Evolutionary conservation across 2,329 filamentous ascomycete species (phyloP), one percentile per base, ranked within the genome.

Genomic region (Penicillium sp.): DNA sequence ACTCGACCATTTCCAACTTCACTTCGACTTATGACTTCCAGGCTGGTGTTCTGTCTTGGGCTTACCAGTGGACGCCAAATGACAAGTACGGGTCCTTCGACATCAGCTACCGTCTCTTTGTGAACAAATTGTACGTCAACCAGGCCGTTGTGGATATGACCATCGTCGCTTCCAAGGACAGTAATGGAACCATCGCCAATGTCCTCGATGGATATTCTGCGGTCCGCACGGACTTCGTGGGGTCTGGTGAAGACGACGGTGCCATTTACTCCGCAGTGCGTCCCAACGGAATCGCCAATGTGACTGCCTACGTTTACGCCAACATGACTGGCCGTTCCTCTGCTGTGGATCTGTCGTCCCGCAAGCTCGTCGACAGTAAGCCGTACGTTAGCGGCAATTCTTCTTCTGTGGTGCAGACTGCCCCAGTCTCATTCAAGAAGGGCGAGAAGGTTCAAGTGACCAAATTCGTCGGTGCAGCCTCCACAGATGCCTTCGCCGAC

Each of bases 401-500:
- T 9, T 85, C 83, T 0, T 84, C 83, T 0, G 81, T 87, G 53
- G 82, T 81, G 1, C 82, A 86, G 55, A 74, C 78, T 6, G 75
- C 81, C 38, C 64, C 72, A 8, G 72, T 85, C 27, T 69, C 65
- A 1, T 69, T 87, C 5, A 68, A 67, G 28, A 75, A 76, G 3
- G 78, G 79, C 1, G 60, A 78, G 53, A 74, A 75, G 0, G 72
- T 79, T 3, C 78, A 73, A 1, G 66, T 88, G 39, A 78, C 75
- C 40, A 89, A 89, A 59, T 88, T 77, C 54, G 75, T 88, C 12
- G 85, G 85, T 27, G 77, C 75, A 42, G 84, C 85, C 4, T 86
- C 84, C 1, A 78, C 77, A 0, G 85, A 88, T 64, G 84, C 82
- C 0, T 88, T 87, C 58, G 51, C 68, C 0, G 68, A 84, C 52